Base-by-base conservation (phyloP, 352 stramenopile species). In the Blastocystis sp. region DNA sequence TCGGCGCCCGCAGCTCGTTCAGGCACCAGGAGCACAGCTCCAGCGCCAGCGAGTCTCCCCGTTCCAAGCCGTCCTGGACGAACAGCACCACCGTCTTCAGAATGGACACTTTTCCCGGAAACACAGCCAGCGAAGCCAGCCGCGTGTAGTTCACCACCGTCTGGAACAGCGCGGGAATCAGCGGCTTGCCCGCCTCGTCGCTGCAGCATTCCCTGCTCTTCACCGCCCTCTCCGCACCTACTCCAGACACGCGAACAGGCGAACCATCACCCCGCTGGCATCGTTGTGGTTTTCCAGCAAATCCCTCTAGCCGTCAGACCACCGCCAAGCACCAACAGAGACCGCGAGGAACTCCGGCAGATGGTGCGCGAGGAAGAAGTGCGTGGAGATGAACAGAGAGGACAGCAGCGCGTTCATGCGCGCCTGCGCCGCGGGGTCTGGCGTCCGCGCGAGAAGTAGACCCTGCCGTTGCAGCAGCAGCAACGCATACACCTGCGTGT, bases 231-330 rank as follows among this genome's bases (percentile, higher is more conserved):
- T 9, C 38, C 64, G 21, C 64, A 21, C 19, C 17, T 45, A n/a
- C 40, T 28, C 38, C 21, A 77, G 14, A 59, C 10, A 77, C 3
- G 21, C 17, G 41, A 77, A 77, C 10, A 77, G 23, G 23, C 28
- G 34, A n/a, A 77, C 56, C 60, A 59, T 28, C n/a, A 84, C 40
- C 2, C 11, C 43, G 23, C 23, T 28, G 9, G 60, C 38, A 7
- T 84, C 74, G 41, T 48, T 84, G 74, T 67, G 52, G 60, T 84
- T 59, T 11, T 23, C 59, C 14, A 84, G 38, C 7, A 84, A 11
- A 23, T 84, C 74, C 34, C n/a, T 84, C 74, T 84, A 70, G 53
- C 21, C n/a, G 56, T 52, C 40, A 70, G 19, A n/a, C 5, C 7
- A 67, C 23, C 21, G 34, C 52, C 19, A 4, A 53, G 17, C n/a